These are phyloP conservation scores for Malus orientalis DNA, from an alignment of 306 rosid genomes.

Conservation along the genomic window DNA sequence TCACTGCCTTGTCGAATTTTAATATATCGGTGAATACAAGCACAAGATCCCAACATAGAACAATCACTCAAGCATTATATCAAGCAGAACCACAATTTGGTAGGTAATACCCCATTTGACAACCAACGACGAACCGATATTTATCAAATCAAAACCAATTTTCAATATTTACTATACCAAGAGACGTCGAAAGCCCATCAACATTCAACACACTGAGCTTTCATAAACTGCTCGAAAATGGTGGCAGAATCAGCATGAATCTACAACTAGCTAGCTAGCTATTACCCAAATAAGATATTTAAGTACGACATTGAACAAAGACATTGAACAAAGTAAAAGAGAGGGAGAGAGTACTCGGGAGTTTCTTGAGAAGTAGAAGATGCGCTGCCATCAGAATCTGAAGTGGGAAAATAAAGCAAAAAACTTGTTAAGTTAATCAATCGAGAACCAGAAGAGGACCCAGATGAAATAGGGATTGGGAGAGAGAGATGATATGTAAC, in stretches of 20 bases:
- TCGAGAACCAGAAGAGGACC: conserved; percentile 20
- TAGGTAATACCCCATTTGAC: conserved; percentile 7
- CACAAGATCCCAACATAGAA: conserved; percentile 50
- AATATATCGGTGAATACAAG: not conserved
- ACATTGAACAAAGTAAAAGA: conserved; percentile 5
- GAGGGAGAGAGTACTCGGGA: conserved; percentile 50
- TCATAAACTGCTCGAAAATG: conserved; percentile 10
- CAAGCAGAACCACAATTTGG: conserved; percentile 11
- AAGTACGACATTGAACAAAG: conserved; percentile 3
- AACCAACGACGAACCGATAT: not conserved
- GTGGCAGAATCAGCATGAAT: conserved; percentile 19
- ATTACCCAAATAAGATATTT: conserved; percentile 12
- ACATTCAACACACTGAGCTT: conserved; percentile 9
- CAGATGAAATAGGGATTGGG: conserved; percentile 9
- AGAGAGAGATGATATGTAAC: conserved; percentile 33
- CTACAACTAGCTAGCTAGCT: conserved; percentile 3
- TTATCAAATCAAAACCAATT: conserved; percentile 9
- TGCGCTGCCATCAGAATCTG: conserved; percentile 77
- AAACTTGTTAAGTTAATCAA: conserved; percentile 29
- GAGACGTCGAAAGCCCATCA: conserved; percentile 1
- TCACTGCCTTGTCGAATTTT: not conserved
- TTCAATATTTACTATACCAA: conserved; percentile 1
- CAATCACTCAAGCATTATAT: conserved; percentile 27
- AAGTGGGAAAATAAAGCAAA: conserved; percentile 26
- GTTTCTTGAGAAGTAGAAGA: conserved; percentile 55